Evolutionary conservation across 108 stramenopile genomes (phyloP).

Genomic region (Fragilariopsis cylindrus): DNA sequence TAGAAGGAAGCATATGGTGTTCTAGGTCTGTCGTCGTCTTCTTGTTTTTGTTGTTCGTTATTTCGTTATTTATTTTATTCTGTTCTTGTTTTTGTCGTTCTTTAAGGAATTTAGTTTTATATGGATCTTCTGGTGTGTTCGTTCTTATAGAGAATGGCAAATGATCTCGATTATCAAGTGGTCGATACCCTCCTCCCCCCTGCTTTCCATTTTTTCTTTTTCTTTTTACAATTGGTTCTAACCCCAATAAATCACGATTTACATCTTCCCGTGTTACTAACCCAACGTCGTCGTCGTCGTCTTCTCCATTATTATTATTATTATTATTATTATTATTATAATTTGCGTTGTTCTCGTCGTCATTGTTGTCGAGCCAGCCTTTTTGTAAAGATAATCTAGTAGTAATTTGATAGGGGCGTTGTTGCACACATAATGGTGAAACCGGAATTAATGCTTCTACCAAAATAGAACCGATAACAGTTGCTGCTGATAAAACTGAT

Average conservation of each 20-base stretch:
- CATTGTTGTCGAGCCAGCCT: constrained; percentile 27
- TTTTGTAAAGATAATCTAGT: constrained; percentile 14
- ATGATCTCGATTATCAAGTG: constrained; percentile 77
- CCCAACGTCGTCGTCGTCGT: constrained; percentile 37
- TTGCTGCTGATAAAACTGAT: not conserved
- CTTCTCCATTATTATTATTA: not conserved
- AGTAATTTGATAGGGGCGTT: too few species aligned
- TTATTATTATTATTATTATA: too few species aligned
- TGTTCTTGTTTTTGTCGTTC: constrained; percentile 6
- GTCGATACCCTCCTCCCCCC: constrained; percentile 47
- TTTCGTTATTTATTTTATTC: constrained; percentile 23
- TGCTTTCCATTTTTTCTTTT: constrained; percentile 37
- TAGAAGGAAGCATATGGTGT: constrained; percentile 7
- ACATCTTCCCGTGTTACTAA: constrained; percentile 61
- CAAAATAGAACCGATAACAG: too few species aligned
- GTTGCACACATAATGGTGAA: too few species aligned
- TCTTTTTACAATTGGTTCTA: constrained; percentile 38
- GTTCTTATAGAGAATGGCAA: constrained; percentile 69
- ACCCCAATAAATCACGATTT: constrained; percentile 47
- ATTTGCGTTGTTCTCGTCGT: not conserved
- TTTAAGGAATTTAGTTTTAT: constrained; percentile 37
- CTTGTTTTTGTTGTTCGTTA: constrained; percentile 46
- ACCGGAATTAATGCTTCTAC: too few species aligned
- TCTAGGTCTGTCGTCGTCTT: constrained; percentile 31
- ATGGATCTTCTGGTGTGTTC: constrained; percentile 72